Evolutionary conservation across 2,329 filamentous ascomycete genomes (phyloP).

Genomic region (Paecilomyces fulvus): DNA sequence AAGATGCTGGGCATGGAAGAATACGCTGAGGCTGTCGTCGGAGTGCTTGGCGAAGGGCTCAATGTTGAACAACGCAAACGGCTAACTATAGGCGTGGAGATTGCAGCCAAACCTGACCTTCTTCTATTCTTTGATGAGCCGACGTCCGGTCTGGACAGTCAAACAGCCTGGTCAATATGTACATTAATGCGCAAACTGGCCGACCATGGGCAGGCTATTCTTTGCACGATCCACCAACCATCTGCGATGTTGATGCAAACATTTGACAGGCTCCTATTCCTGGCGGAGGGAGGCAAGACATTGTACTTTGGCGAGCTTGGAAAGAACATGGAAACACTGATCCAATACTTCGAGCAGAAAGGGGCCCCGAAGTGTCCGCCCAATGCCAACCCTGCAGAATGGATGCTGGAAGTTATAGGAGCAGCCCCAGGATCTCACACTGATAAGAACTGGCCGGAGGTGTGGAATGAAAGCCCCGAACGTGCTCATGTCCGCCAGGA

Average conservation of each 20-base stretch:
- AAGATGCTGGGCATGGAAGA: slow-evolving; percentile 82
- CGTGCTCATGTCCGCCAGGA: slow-evolving; percentile 53
- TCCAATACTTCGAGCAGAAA: slow-evolving; percentile 57
- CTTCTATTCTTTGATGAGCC: slow-evolving; percentile 92
- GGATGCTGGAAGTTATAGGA: slow-evolving; percentile 55
- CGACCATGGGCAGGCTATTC: slow-evolving; percentile 80
- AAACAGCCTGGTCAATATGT: slow-evolving; percentile 88
- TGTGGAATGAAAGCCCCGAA: slow-evolving; percentile 54
- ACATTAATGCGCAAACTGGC: slow-evolving; percentile 83
- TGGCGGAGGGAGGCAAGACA: slow-evolving; percentile 56
- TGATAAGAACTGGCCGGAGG: slow-evolving; percentile 57
- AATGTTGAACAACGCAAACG: slow-evolving; percentile 61
- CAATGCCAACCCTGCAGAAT: slow-evolving; percentile 66
- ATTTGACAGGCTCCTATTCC: slow-evolving; percentile 59
- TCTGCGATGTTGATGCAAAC: slow-evolving; percentile 90
- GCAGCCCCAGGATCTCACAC: slow-evolving; percentile 57
- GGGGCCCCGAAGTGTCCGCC: slow-evolving; percentile 52
- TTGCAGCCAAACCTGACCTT: slow-evolving; percentile 83
- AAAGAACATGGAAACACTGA: slow-evolving; percentile 47
- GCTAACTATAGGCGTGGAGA: slow-evolving; percentile 90
- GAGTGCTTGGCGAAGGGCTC: slow-evolving; percentile 73
- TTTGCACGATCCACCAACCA: slow-evolving; percentile 96
- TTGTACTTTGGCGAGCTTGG: slow-evolving; percentile 65
- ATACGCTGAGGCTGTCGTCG: slow-evolving; percentile 87
- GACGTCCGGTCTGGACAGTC: slow-evolving; percentile 85